phyloP scores from a whole-genome alignment of 2,329 filamentous ascomycete species.

The Aspergillus oerlinghausenensis region DNA sequence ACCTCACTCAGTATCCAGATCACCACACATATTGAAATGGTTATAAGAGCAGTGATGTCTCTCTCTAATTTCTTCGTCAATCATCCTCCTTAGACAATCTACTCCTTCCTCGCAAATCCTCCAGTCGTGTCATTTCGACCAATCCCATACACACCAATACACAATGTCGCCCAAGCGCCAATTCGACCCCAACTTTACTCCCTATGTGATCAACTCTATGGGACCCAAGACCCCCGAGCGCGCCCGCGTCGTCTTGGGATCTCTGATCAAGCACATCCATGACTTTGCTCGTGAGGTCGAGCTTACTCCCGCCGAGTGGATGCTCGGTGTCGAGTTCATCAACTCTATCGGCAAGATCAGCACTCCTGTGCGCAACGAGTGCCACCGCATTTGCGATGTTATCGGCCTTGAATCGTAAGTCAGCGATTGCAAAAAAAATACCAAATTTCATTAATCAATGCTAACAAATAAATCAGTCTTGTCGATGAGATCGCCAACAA shows the following conservation, averaged over 20 bases:
- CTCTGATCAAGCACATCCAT: conserved; percentile 68
- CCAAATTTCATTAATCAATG: conserved; percentile 1
- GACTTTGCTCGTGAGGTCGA: conserved; percentile 75
- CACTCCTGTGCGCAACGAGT: conserved; percentile 66
- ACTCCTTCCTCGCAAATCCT: background rate
- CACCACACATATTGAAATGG: background rate
- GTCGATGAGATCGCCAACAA: conserved; percentile 77
- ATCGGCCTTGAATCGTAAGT: conserved; percentile 62
- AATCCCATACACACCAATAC: conserved; percentile 2
- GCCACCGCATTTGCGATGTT: conserved; percentile 67
- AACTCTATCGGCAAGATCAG: conserved; percentile 69
- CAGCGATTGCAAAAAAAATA: background rate
- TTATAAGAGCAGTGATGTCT: background rate
- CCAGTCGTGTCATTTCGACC: background rate
- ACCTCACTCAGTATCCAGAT: background rate
- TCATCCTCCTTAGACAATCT: background rate
- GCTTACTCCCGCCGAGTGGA: conserved; percentile 72
- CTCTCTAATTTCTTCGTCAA: background rate
- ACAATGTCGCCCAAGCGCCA: conserved; percentile 19
- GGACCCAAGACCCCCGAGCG: conserved; percentile 63
- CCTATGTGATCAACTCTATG: conserved; percentile 68
- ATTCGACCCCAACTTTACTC: conserved; percentile 69
- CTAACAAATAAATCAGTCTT: conserved; percentile 48
- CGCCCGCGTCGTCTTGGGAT: conserved; percentile 58
- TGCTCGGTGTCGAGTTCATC: conserved; percentile 68